phyloP scores from a whole-genome alignment of 2,329 filamentous ascomycete species.

The Fusarium chaquense region DNA sequence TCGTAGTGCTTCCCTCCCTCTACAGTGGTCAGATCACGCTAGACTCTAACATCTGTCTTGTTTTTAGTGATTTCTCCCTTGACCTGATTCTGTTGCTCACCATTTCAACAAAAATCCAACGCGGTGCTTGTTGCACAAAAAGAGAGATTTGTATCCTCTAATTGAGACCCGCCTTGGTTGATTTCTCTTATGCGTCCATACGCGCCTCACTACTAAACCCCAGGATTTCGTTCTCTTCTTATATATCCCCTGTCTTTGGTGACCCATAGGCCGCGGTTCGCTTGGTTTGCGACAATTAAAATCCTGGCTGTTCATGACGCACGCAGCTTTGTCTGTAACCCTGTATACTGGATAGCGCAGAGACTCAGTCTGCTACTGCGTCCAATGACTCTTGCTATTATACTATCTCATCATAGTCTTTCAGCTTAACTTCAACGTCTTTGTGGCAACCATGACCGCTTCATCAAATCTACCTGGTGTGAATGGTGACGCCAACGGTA shows the following conservation, averaged over 20 bases:
- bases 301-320: conserved; percentile 36
- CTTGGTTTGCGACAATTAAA: conserved; percentile 37
- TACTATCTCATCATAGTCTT: background rate
- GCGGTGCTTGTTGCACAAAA: conserved; percentile 12
- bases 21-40: conserved; percentile 19
- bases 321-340: conserved; percentile 19
- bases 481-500: conserved; percentile 32
- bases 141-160: background rate
- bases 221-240: background rate
- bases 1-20: background rate
- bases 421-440: conserved; percentile 4
- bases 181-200: background rate
- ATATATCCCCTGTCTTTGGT: conserved; percentile 16
- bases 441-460: conserved; percentile 28
- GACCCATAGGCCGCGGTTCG: conserved; percentile 14
- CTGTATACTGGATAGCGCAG: conserved; percentile 1
- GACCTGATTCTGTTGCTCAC: conserved; percentile 9
- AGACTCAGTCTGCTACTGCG: conserved; percentile 11
- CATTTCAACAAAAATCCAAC: conserved; percentile 5
- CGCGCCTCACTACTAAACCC: background rate
- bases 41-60: conserved; percentile 2
- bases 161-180: background rate
- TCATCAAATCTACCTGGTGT: conserved; percentile 25
- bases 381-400: background rate
- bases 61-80: conserved; percentile 29